Evolutionary conservation across 1,284 basidiomycete genomes (phyloP), one percentile per base, ranked within the genome.

Genomic region (Ganoderma lucidum): DNA sequence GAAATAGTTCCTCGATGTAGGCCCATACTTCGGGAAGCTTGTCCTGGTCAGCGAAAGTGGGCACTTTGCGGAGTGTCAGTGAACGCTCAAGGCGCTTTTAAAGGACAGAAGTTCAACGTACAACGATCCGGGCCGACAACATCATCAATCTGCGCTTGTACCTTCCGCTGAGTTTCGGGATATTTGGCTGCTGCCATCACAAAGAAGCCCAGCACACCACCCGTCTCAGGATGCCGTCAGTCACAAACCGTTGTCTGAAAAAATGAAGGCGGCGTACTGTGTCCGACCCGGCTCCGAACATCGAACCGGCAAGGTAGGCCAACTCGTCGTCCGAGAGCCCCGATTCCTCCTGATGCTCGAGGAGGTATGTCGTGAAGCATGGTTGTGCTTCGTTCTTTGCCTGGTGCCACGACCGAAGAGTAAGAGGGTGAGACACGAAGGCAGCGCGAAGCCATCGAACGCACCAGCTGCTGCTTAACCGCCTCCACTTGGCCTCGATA

Each of bases 261-360:
- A n/a, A 14, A 14, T 3, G 12, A 32, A 9, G 2, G 6, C 3
- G 15, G 37, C 45, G 2, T 23, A 86, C 85, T n/a, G 89, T 91
- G 66, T 90, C 90, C 2, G 85, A 85, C 5, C 89, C 90, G 0
- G 89, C 90, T 48, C 88, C 90, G 66, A 90, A 91, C 80, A 91
- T 85, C 6, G 84, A 84, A 0, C 90, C 90, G 0, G 86, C 86
- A 2, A 91, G 81, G 74, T 88, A 92, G 0, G 88, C 83, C 9
- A 86, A 83, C 69, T 92, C 89, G 60, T 86, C 80, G 41, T 86
- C 81, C 0, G 85, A 83, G 3, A 92, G 77, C 2, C 81, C 83
- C 41, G 87, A 83, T 53, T 86, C 82, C 0, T 79, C 71, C 69
- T 86, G 85, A n/a, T 82, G 81, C 66, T 90, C 87, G 5, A 91